Conservation (phyloP, 2,329 filamentous ascomycete species). For the Hypoxylon sp. region DNA sequence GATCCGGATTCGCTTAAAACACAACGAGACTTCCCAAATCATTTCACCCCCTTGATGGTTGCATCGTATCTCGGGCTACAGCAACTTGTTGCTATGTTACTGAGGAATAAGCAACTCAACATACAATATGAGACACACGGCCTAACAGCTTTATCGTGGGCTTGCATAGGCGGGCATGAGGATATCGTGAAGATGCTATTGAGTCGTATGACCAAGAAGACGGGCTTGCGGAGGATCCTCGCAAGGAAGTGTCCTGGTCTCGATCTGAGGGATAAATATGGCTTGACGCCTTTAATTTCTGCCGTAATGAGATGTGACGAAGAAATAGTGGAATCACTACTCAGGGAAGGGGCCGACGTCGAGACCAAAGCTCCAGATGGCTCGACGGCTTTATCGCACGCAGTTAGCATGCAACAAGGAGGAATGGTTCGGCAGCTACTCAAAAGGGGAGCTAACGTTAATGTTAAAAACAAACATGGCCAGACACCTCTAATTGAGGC, state of each 20-base stretch:
- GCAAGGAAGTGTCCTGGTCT: neutral
- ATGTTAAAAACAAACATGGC: neutral
- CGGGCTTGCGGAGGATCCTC: neutral
- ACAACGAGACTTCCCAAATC: neutral
- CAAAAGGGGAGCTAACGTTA: constrained; percentile 9
- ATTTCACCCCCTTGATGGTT: constrained; percentile 19
- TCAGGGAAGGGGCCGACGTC: constrained; percentile 12
- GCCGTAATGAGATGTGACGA: too few relatives aligned
- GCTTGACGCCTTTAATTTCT: neutral
- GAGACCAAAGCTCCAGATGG: neutral
- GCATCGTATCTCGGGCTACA: constrained; percentile 32
- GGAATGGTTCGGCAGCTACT: neutral
- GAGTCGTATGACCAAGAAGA: neutral
- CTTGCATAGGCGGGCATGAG: constrained; percentile 9
- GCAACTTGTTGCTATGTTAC: constrained; percentile 7
- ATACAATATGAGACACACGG: neutral
- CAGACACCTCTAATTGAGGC: neutral
- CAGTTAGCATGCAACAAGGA: neutral
- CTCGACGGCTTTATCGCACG: neutral
- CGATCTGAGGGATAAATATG: neutral
- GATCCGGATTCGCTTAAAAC: neutral
- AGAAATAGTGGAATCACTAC: neutral
- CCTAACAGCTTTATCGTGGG: constrained; percentile 27
- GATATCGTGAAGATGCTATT: constrained; percentile 12
- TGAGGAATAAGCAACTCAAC: neutral